Percentiles rank a stretch among this genome's conserved stretches.
These are phyloP conservation scores for Auxenochlorella pyrenoidosa DNA, from an alignment of 139 green algal genomes.

Conservation along the genomic window DNA sequence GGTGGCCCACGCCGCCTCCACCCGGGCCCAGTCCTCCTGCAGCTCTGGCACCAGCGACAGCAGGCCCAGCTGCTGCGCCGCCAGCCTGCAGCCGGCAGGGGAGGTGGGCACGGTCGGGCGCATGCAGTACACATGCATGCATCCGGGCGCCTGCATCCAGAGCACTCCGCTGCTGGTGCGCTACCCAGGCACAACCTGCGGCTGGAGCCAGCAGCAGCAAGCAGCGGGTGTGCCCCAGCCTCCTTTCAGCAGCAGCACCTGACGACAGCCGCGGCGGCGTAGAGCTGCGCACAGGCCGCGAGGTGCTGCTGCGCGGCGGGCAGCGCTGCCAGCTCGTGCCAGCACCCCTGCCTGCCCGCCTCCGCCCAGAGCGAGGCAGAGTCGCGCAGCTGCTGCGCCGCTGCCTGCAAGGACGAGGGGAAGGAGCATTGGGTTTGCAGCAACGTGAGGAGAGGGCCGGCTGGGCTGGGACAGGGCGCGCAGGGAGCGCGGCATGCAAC, in stretches of 20 bases:
- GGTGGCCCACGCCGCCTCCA: constrained; percentile 9
- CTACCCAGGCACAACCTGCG: background rate
- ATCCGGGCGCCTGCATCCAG: too few relatives aligned
- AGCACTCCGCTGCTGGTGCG: too few relatives aligned
- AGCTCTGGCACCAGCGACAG: constrained; percentile 4
- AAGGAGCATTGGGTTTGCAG: too few relatives aligned
- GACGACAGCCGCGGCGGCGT: background rate
- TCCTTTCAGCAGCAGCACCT: constrained; percentile 1
- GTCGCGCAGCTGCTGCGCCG: background rate
- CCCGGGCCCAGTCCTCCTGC: constrained; percentile 17
- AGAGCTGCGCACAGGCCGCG: background rate
- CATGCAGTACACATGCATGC: too few relatives aligned
- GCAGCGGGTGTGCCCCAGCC: too few relatives aligned
- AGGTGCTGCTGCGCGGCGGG: constrained; percentile 9
- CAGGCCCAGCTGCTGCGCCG: constrained; percentile 29
- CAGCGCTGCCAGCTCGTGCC: background rate
- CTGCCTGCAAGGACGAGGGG: background rate
- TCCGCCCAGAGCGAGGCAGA: background rate
- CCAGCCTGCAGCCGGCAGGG: background rate
- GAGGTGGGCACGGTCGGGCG: background rate
- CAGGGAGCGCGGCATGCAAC: too few relatives aligned
- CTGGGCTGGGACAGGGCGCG: too few relatives aligned
- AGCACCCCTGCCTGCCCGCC: background rate
- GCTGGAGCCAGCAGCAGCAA: background rate
- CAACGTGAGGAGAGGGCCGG: too few relatives aligned